Conservation (phyloP, 345 rosid genomes). For the Salix koriyanagi region DNA sequence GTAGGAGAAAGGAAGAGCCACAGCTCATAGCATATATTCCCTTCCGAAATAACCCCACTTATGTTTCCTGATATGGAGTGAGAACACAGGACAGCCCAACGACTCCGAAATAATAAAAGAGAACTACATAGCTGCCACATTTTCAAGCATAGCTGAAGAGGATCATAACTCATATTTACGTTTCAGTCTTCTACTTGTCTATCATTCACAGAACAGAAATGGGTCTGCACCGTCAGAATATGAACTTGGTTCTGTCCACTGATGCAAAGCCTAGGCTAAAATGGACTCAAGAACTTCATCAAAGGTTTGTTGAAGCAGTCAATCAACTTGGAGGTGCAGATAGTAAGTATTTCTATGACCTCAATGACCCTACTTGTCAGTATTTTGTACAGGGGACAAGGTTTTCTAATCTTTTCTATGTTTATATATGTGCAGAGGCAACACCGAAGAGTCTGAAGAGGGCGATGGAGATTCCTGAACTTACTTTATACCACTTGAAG, state of each 20-base stretch:
- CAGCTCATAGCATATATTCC: conserved; percentile 80
- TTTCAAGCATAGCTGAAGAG: conserved; percentile 21
- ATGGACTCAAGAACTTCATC: conserved; percentile 95
- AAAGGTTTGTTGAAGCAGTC: conserved; percentile 70
- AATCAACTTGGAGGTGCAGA: conserved; percentile 84
- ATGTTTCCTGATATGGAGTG: conserved; percentile 79
- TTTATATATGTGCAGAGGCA: conserved; percentile 54
- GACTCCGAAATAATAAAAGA: conserved; percentile 39
- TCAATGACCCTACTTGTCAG: not conserved
- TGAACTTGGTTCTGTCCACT: conserved; percentile 72
- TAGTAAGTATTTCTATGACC: conserved; percentile 35
- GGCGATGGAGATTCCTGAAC: conserved; percentile 76
- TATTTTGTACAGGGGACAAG: not conserved
- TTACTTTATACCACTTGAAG: conserved; percentile 90
- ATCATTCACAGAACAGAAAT: conserved; percentile 19
- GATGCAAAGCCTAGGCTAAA: conserved; percentile 97
- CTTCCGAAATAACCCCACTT: conserved; percentile 63
- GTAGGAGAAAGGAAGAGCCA: conserved; percentile 45
- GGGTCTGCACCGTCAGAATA: conserved; percentile 47
- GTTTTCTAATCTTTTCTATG: conserved; percentile 12
- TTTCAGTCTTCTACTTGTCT: conserved; percentile 15
- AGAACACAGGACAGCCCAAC: conserved; percentile 47
- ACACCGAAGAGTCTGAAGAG: conserved; percentile 92
- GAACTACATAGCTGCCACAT: conserved; percentile 25
- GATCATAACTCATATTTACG: conserved; percentile 21